Percentiles rank a stretch among this genome's conserved stretches.
phyloP scores from a whole-genome alignment of 106 monocot genomes.

The Dendrobium catenatum region DNA sequence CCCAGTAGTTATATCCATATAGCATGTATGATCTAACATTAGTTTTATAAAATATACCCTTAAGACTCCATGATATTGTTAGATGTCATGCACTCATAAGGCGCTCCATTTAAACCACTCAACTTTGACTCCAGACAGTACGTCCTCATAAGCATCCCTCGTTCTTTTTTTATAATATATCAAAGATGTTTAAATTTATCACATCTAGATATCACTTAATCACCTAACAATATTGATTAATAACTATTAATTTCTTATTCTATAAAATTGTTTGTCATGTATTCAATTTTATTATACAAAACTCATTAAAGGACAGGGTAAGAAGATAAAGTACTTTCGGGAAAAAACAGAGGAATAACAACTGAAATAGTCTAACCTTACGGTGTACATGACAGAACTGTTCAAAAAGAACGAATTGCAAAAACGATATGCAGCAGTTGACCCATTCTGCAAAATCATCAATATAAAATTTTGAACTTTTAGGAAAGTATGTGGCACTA shows the following conservation, averaged over 20 bases:
- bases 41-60: neutral
- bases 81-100: neutral
- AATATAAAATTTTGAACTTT: neutral
- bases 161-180: neutral
- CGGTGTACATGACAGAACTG: constrained; percentile 86
- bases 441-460: constrained; percentile 63
- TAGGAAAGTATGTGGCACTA: neutral
- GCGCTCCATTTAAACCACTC: neutral
- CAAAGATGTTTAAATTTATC: neutral
- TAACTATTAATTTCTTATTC: neutral
- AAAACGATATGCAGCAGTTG: constrained; percentile 79
- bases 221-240: neutral
- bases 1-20: neutral
- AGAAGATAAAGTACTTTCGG: neutral
- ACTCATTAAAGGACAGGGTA: neutral
- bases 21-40: neutral
- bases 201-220: neutral
- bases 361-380: constrained; percentile 54
- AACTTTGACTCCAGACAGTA: neutral
- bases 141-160: too few relatives aligned
- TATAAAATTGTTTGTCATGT: neutral
- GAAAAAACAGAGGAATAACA: too few relatives aligned
- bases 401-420: constrained; percentile 77
- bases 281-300: neutral
- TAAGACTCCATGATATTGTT: neutral